phyloP scores from a whole-genome alignment of 306 rosid species.

The Inga leiocalycina region DNA sequence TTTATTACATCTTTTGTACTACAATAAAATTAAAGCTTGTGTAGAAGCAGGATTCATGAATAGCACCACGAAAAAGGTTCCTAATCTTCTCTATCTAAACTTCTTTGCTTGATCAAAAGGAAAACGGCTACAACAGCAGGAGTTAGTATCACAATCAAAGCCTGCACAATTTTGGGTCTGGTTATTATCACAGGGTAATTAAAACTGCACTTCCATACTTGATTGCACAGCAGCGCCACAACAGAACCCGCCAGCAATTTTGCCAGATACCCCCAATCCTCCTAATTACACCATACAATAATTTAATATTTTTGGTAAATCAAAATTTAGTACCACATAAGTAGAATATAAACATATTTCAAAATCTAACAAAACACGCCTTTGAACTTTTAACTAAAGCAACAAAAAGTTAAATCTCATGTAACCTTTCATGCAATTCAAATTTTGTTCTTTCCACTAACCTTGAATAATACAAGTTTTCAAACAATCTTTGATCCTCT shows the following conservation, averaged over 20 bases:
- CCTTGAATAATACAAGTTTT: too few relatives aligned
- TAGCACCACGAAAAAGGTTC: not conserved
- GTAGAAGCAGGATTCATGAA: not conserved
- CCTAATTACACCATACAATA: slow-evolving; percentile 37
- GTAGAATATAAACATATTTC: not conserved
- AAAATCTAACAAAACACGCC: not conserved
- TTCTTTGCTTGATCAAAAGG: slow-evolving; percentile 65
- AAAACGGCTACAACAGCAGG: slow-evolving; percentile 61
- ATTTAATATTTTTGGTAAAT: not conserved
- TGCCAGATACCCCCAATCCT: slow-evolving; percentile 60
- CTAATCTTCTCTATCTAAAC: slow-evolving; percentile 20
- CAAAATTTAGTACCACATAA: not conserved
- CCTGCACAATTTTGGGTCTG: slow-evolving; percentile 66
- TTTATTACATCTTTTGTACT: not conserved
- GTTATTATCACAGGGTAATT: slow-evolving; percentile 77
- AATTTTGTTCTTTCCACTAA: too few relatives aligned
- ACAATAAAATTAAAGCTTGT: not conserved
- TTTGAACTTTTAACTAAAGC: not conserved
- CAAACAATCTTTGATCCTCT: too few relatives aligned
- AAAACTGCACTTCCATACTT: slow-evolving; percentile 77
- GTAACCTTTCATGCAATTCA: too few relatives aligned
- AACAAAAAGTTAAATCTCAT: not conserved
- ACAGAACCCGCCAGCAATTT: slow-evolving; percentile 59
- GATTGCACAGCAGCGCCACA: slow-evolving; percentile 53
- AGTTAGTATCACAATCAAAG: slow-evolving; percentile 57